Base-by-base conservation (phyloP, 768 basidiomycete genomes). In the Leccinellum albellum region DNA sequence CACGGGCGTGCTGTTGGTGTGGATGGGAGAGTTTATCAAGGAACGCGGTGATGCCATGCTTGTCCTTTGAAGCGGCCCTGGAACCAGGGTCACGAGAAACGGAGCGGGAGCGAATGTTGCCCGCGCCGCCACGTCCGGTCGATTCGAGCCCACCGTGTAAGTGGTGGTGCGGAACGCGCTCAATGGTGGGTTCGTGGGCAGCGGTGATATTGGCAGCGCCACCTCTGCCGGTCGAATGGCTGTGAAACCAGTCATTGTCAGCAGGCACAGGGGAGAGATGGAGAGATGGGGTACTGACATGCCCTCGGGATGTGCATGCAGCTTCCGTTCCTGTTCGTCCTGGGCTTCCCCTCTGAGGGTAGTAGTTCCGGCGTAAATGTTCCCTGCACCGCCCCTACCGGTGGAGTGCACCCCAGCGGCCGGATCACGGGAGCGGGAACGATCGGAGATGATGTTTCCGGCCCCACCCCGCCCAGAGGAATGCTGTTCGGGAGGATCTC, bases 191-290 rank as follows among this genome's bases (percentile, higher is more conserved):
- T 6, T 71, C 70, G 26, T 69, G 73, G 0, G 57, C 21, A 26
- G 50, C n/a, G 0, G 79, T 81, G 21, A 88, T 64, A 60, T 89
- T 89, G 3, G 83, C 88, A 6, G 69, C 59, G n/a, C 88, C 87
- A 33, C 88, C 87, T 50, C 88, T 82, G 46, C 87, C 87, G 1
- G 81, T 83, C 4, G 86, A 87, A 66, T 88, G 85, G 14, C 84
- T 85, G 53, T 17, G 51, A 14, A 42, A 32, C n/a, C 23, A 10
- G 54, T n/a, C 28, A 24, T n/a, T 20, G 44, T 58, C 49, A 61
- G 55, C 21, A 13, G 7, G 47, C 17, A 7, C 46, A 47, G 15
- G 15, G 24, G 46, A 28, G 15, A 29, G 14, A 15, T 3, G 7
- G 4, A 24, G 29, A 7, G 14, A 20, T 29, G n/a, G 42, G n/a